Conservation (phyloP, 2,329 filamentous ascomycete species). For the Phaeophleospora eucalypticola region DNA sequence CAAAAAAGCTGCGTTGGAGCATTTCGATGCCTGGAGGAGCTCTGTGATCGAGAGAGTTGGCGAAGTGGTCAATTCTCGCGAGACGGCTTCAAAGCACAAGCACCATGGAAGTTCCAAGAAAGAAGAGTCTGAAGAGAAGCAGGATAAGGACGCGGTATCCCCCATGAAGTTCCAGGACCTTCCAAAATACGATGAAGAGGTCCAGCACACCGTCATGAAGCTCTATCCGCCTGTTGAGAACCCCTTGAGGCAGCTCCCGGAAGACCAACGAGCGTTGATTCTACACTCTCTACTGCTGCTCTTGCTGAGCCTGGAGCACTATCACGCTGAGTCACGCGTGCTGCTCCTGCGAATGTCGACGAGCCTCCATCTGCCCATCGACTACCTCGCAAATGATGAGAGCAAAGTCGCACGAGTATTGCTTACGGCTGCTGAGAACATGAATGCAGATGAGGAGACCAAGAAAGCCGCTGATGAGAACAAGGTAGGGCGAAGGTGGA, state of each 20-base stretch:
- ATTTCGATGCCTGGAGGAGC: conserved; percentile 78
- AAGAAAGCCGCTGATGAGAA: conserved; percentile 67
- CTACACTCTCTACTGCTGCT: conserved; percentile 36
- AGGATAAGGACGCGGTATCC: conserved; percentile 9
- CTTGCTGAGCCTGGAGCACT: conserved; percentile 38
- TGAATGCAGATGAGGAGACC: conserved; percentile 73
- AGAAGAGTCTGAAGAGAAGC: conserved; percentile 5
- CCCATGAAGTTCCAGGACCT: conserved; percentile 22
- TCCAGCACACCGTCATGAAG: conserved; percentile 27
- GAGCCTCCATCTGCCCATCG: conserved; percentile 31
- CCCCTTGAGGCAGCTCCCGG: conserved; percentile 32
- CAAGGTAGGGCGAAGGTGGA: conserved; percentile 64
- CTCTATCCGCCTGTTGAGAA: conserved; percentile 39
- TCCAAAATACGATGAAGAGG: conserved; percentile 29
- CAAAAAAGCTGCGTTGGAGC: conserved; percentile 63
- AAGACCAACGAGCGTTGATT: conserved; percentile 35
- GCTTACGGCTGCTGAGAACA: conserved; percentile 68
- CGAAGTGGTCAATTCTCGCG: conserved; percentile 53
- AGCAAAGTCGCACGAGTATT: conserved; percentile 69
- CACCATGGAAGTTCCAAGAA: conserved; percentile 18
- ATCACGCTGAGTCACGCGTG: conserved; percentile 35
- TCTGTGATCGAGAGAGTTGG: conserved; percentile 65
- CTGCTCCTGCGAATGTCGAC: conserved; percentile 34
- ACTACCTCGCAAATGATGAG: conserved; percentile 44
- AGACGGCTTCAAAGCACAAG: conserved; percentile 31